Evolutionary conservation across 2,329 filamentous ascomycete genomes (phyloP), one percentile per base, ranked within the genome.

Genomic region (Trichophyton simii): DNA sequence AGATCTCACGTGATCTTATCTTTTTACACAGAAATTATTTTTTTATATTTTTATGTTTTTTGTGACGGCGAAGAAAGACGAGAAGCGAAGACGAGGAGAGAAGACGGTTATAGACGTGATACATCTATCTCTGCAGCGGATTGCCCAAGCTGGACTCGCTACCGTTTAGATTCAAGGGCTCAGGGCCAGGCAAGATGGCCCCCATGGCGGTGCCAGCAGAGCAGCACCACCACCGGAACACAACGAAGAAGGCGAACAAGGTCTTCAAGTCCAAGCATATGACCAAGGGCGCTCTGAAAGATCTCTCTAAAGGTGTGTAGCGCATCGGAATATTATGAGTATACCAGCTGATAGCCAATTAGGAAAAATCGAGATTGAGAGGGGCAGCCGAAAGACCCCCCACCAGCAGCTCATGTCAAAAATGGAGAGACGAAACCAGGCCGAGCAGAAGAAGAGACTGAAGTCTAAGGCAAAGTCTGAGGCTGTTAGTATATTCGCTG

Each of bases 341-440:
- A 28, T 6, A 20, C 50, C 57, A 3, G 7, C 8, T 50, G 28
- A 68, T 67, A 61, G 66, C 48, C 67, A 50, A 62, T 62, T 42
- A 64, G 89, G 91, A 72, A 94, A 94, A 75, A 82, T 92, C 58
- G 86, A 85, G 68, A 28, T 48, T 25, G 88, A 95, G 71, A 84
- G 82, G 68, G 86, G 87, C 64, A 80, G 80, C 68, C 85, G 92
- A 70, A 95, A 89, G 75, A 96, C 92, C 15, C 89, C 89, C 61
- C 90, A 96, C 73, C 94, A 99, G 73, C 90, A 96, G 77, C 84
- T 96, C 77, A 92, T 96, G 89, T 95, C 91, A 63, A 99, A 97
- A 77, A 83, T 99, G 73, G 91, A 96, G 75, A 87, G 94, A 63
- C 86, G 90, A 68, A 97, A 99, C 75, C 90, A 95, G 78, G 89